A percentile compares a stretch with the other conserved stretches of the same genome.
phyloP scores from a whole-genome alignment of 192 early-diverging fungal genomes.

The Coemansia sp. region DNA sequence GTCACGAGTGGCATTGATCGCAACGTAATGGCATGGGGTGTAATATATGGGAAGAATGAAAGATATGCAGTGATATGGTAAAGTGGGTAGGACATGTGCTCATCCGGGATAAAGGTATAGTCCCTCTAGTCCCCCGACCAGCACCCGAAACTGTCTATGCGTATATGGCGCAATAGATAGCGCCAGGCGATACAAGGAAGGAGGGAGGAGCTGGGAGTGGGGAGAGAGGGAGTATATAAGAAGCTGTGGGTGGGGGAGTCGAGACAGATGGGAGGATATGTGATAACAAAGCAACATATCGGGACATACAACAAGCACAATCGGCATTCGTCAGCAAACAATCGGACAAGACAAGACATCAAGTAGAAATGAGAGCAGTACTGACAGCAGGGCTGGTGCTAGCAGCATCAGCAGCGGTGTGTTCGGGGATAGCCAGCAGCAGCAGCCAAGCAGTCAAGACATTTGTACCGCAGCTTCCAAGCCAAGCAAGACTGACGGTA shows the following conservation, averaged over 20 bases:
- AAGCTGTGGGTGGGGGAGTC: neutral
- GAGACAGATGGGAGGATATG: neutral
- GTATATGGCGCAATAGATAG: neutral
- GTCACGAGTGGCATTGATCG: neutral
- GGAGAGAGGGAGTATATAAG: neutral
- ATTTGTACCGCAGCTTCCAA: constrained; percentile 22
- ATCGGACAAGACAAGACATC: no score
- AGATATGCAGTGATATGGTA: neutral
- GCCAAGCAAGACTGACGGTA: constrained; percentile 11
- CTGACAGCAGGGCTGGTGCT: neutral
- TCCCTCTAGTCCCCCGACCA: neutral
- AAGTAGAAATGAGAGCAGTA: constrained; percentile 3
- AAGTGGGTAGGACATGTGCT: neutral
- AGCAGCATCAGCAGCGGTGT: neutral
- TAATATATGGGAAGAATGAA: neutral
- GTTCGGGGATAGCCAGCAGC: neutral
- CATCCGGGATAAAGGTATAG: neutral
- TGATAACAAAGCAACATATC: neutral
- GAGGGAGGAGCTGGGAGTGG: neutral
- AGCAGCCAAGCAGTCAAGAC: constrained; percentile 8
- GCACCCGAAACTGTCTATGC: neutral
- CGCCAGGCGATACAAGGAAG: neutral
- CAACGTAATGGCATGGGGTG: neutral
- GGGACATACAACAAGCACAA: neutral
- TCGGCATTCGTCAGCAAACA: no score